Percentiles rank a stretch among this genome's conserved stretches.
phyloP scores from a whole-genome alignment of 371 early-diverging fungal species.

The Lichtheimia ornata region DNA sequence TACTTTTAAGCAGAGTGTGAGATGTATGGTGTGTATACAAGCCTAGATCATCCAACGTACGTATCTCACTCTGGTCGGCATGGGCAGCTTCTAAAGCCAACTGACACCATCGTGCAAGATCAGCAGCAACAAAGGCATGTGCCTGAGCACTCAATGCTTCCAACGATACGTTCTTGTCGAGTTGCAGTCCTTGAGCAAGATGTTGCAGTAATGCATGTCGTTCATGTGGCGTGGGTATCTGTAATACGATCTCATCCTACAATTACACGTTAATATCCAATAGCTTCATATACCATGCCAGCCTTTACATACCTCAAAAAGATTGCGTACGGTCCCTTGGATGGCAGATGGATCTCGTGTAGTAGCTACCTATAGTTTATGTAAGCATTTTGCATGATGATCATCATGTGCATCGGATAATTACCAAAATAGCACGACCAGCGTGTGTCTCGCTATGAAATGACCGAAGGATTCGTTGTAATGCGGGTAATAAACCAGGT shows the following conservation, averaged over 20 bases:
- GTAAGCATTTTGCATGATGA: neutral
- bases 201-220: conserved; percentile 41
- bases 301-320: conserved; percentile 15
- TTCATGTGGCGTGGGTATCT: conserved; percentile 59
- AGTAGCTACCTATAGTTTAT: conserved; percentile 18
- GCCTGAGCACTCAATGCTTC: conserved; percentile 38
- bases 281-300: conserved; percentile 3
- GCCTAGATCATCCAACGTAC: conserved; percentile 1
- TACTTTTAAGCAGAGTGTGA: neutral
- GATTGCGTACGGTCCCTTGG: conserved; percentile 8
- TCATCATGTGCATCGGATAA: neutral
- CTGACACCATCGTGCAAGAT: conserved; percentile 54
- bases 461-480: conserved; percentile 6
- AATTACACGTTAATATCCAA: conserved; percentile 22
- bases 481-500: conserved; percentile 28
- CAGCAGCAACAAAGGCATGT: conserved; percentile 61
- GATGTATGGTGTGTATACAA: neutral
- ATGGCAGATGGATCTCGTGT: conserved; percentile 16
- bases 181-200: conserved; percentile 10
- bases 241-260: conserved; percentile 38
- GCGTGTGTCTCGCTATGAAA: conserved; percentile 3
- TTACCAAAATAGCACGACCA: conserved; percentile 20
- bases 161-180: conserved; percentile 12
- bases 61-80: conserved; percentile 5
- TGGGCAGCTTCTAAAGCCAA: conserved; percentile 38